Percentiles rank a stretch among this genome's conserved stretches.
Evolutionary conservation across 2,329 filamentous ascomycete species (phyloP).

Genomic region (Colletotrichum sp.): DNA sequence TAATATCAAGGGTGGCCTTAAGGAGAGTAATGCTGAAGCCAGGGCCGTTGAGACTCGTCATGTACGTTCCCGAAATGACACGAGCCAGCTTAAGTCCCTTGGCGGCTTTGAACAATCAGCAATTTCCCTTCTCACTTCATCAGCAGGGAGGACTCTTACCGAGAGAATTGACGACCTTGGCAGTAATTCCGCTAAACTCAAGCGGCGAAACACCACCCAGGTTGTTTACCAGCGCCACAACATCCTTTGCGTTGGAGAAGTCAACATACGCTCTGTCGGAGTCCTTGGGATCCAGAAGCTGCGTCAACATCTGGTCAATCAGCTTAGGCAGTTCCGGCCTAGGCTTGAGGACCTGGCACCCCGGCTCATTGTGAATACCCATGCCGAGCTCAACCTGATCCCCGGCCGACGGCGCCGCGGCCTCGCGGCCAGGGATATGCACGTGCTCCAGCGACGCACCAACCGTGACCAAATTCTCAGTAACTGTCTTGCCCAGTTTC

Average conservation of each 20-base stretch:
- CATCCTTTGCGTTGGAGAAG: constrained; percentile 59
- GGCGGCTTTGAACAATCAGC: not conserved
- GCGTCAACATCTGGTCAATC: constrained; percentile 66
- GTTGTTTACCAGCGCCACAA: constrained; percentile 72
- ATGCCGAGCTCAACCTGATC: constrained; percentile 72
- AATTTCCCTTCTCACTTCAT: constrained; percentile 37
- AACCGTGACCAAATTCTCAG: constrained; percentile 55
- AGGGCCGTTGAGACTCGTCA: constrained; percentile 74
- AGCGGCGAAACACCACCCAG: constrained; percentile 71
- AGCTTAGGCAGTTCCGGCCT: constrained; percentile 45
- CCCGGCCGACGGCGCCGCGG: constrained; percentile 36
- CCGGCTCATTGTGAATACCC: constrained; percentile 74
- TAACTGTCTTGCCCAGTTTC: constrained; percentile 44
- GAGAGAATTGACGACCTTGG: constrained; percentile 69
- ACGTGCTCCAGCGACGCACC: constrained; percentile 58
- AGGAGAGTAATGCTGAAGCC: constrained; percentile 74
- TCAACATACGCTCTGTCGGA: constrained; percentile 67
- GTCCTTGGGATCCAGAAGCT: constrained; percentile 67
- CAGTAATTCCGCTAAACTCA: constrained; percentile 70
- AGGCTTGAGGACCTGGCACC: constrained; percentile 55
- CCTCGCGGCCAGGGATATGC: constrained; percentile 55
- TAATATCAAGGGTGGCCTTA: constrained; percentile 67
- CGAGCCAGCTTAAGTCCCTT: not conserved
- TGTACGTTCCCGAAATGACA: constrained; percentile 70
- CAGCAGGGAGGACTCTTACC: constrained; percentile 34